Evolutionary conservation across 2,329 filamentous ascomycete genomes (phyloP).

Genomic region (Nakataea oryzae): DNA sequence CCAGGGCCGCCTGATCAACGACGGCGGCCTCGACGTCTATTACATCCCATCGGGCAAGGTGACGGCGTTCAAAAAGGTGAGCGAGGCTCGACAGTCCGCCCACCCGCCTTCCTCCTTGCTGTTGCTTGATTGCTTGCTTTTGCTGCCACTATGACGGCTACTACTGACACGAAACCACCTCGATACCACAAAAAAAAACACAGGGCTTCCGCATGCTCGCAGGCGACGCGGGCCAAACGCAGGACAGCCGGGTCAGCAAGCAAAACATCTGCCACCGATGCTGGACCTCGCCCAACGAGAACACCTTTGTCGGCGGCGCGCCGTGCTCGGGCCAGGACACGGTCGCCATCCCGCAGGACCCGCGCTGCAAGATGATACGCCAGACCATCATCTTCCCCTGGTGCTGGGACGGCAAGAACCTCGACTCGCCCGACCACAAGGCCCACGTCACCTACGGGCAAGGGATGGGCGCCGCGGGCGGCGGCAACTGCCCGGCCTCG

Average conservation of each 20-base stretch:
- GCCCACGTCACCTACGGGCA: constrained; percentile 34
- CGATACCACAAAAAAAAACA: neutral
- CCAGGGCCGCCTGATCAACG: constrained; percentile 29
- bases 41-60: constrained; percentile 31
- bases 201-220: constrained; percentile 33
- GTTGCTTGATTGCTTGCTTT: too few relatives aligned
- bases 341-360: constrained; percentile 33
- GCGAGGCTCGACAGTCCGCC: too few relatives aligned
- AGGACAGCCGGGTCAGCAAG: constrained; percentile 28
- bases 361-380: constrained; percentile 40
- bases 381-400: constrained; percentile 39
- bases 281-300: constrained; percentile 34
- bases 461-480: constrained; percentile 31
- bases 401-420: constrained; percentile 35
- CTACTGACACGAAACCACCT: too few relatives aligned
- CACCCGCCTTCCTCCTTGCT: too few relatives aligned
- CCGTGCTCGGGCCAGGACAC: constrained; percentile 39
- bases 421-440: constrained; percentile 32
- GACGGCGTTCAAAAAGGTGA: constrained; percentile 25
- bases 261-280: constrained; percentile 35
- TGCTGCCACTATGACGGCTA: too few relatives aligned
- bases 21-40: constrained; percentile 32
- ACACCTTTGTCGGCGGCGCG: constrained; percentile 34
- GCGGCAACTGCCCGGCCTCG: constrained; percentile 32
- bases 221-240: constrained; percentile 27